Base-by-base conservation (phyloP, 208 protist genomes). In the Leishmania tropica region DNA sequence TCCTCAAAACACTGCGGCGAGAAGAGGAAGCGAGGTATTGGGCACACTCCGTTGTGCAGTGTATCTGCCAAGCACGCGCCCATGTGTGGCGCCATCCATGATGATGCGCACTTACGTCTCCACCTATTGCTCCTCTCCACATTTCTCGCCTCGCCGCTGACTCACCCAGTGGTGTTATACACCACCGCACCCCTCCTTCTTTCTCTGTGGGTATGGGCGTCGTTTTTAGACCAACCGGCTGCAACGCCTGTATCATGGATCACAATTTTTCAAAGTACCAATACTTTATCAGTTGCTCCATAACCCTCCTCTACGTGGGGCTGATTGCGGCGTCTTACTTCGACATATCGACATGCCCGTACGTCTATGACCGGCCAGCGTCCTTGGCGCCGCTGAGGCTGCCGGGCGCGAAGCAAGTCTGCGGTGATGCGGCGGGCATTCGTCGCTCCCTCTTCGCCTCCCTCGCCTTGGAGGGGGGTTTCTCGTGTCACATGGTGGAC, bases 401-500 rank as follows among this genome's bases (percentile, higher is more conserved):
- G 76, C 76, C 76, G 7, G 54, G 78, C 15, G 76, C 67, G 42
- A 51, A 58, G 58, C 75, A 68, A 72, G 53, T 76, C 17, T 48
- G 31, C 58, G 58, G 79, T 70, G 81, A 72, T 48, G 76, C 65
- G 45, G 70, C 68, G 1, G 75, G 77, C 76, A 84, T 77, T 42
- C 78, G 82, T 70, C 83, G 83, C 51, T 82, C 78, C 6, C 83
- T 85, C 51, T 79, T 85, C 70, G 65, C 76, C 58, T 81, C 84
- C n/a, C 62, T 93, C n/a, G 58, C 64, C 56, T 80, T 76, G 37
- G 78, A 79, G 58, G 85, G 81, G 60, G 84, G 85, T 42, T 40
- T 93, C 45, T 80, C 90, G 24, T 93, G 92, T 62, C 88, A 92
- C 74, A 95, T 92, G 89, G 56, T 90, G 0, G 92, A 93, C 74